Percentiles rank a stretch among this genome's conserved stretches.
These are phyloP conservation scores for Tripidium arundinaceum DNA, from an alignment of 202 grass and related monocot genomes.

Conservation along the genomic window DNA sequence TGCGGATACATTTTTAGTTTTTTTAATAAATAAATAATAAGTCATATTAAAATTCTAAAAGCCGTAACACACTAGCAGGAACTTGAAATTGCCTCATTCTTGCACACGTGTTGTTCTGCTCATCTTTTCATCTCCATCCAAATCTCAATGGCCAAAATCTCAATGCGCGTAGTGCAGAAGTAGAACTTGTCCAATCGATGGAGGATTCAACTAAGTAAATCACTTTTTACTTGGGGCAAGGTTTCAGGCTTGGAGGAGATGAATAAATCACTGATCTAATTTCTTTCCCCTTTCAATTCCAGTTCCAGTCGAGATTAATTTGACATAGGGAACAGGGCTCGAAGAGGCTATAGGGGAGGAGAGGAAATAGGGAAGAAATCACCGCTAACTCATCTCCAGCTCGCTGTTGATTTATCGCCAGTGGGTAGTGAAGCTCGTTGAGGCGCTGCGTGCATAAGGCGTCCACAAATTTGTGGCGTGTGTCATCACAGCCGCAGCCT, in stretches of 20 bases:
- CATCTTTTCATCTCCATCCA: background rate
- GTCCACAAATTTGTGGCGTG: background rate
- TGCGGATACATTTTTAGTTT: background rate
- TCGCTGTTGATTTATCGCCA: background rate
- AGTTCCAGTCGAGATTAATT: background rate
- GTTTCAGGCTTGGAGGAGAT: background rate
- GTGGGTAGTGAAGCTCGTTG: background rate
- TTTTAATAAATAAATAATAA: background rate
- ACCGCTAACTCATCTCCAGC: background rate
- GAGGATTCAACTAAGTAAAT: too few relatives aligned
- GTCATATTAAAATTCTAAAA: background rate
- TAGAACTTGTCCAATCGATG: too few relatives aligned
- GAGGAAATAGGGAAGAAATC: background rate
- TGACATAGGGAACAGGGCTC: background rate
- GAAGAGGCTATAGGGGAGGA: background rate
- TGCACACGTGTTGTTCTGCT: background rate
- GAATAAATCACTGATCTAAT: background rate
- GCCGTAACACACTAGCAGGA: background rate
- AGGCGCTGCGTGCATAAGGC: background rate
- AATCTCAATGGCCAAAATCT: background rate
- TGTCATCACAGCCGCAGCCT: background rate
- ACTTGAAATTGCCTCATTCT: background rate
- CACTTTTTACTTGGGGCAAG: background rate
- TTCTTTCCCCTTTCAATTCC: background rate
- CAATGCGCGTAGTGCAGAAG: too few relatives aligned